These are phyloP conservation scores for Kuraishia capsulata DNA, from an alignment of 805 yeast genomes.

Conservation along the genomic window DNA sequence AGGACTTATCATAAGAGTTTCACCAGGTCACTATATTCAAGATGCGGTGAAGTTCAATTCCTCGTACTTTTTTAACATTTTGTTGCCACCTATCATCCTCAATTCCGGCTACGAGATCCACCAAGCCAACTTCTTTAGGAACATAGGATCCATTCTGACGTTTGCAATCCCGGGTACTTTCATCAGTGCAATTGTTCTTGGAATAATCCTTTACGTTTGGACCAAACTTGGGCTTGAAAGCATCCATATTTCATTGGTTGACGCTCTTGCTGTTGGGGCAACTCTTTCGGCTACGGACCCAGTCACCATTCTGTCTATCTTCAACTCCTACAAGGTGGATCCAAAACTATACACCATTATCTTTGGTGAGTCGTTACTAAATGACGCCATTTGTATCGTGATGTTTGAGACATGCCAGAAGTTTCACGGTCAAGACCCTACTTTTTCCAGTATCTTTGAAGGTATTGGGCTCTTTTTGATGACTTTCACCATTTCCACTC, in stretches of 20 bases:
- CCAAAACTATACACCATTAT: slow-evolving; percentile 95
- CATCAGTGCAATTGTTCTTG: slow-evolving; percentile 82
- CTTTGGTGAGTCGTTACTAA: slow-evolving; percentile 90
- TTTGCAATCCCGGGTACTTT: slow-evolving; percentile 98
- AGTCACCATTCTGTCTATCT: slow-evolving; percentile 90
- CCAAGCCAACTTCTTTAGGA: slow-evolving; percentile 89
- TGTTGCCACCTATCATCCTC: slow-evolving; percentile 91
- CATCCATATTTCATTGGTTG: slow-evolving; percentile 84
- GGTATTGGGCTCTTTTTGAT: slow-evolving; percentile 90
- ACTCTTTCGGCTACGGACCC: slow-evolving; percentile 98
- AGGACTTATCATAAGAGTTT: slow-evolving; percentile 79
- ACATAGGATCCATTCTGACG: slow-evolving; percentile 80
- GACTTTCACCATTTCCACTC: slow-evolving; percentile 84
- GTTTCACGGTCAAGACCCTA: slow-evolving; percentile 79
- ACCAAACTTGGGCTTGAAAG: slow-evolving; percentile 88
- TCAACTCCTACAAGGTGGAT: slow-evolving; percentile 96
- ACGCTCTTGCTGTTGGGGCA: slow-evolving; percentile 95
- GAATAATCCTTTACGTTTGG: slow-evolving; percentile 83
- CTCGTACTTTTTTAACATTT: slow-evolving; percentile 84
- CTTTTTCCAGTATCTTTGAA: slow-evolving; percentile 71
- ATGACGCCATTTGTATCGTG: slow-evolving; percentile 97
- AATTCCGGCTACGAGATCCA: slow-evolving; percentile 96
- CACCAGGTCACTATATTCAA: slow-evolving; percentile 96
- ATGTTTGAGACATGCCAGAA: slow-evolving; percentile 98
- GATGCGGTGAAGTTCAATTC: slow-evolving; percentile 94